phyloP scores from a whole-genome alignment of 495 filamentous ascomycete genomes.

The Corynascus novoguineensis region DNA sequence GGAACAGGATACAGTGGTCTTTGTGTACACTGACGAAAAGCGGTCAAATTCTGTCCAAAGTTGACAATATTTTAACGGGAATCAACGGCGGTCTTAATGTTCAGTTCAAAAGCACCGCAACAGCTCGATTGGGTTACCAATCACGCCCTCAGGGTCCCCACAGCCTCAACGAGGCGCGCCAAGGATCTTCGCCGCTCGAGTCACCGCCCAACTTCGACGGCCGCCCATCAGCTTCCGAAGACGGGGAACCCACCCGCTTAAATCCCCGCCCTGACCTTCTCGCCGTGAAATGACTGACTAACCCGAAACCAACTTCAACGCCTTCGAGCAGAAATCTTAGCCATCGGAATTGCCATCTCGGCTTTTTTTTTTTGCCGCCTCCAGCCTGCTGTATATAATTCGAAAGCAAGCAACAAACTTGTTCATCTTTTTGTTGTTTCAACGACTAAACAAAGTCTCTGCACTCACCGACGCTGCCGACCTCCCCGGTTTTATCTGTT shows the following conservation, averaged over 20 bases:
- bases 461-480: background rate
- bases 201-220: constrained; percentile 31
- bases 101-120: too few relatives aligned
- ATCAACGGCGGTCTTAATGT: too few relatives aligned
- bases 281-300: background rate
- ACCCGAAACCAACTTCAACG: constrained; percentile 7
- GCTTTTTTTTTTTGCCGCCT: constrained; percentile 7
- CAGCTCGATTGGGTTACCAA: too few relatives aligned
- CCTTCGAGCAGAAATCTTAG: background rate
- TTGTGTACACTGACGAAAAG: too few relatives aligned
- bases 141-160: background rate
- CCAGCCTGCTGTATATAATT: constrained; percentile 2
- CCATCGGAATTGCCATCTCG: constrained; percentile 12
- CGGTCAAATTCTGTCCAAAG: too few relatives aligned
- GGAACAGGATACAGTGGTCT: too few relatives aligned
- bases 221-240: constrained; percentile 29
- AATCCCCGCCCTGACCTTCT: constrained; percentile 16
- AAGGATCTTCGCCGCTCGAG: constrained; percentile 29
- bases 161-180: constrained; percentile 27
- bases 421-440: background rate
- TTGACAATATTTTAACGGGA: too few relatives aligned
- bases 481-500: background rate
- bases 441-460: background rate
- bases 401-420: background rate
- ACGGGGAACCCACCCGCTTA: constrained; percentile 2